Base-by-base conservation (phyloP, 768 basidiomycete species). In the Suillus brevipes region DNA sequence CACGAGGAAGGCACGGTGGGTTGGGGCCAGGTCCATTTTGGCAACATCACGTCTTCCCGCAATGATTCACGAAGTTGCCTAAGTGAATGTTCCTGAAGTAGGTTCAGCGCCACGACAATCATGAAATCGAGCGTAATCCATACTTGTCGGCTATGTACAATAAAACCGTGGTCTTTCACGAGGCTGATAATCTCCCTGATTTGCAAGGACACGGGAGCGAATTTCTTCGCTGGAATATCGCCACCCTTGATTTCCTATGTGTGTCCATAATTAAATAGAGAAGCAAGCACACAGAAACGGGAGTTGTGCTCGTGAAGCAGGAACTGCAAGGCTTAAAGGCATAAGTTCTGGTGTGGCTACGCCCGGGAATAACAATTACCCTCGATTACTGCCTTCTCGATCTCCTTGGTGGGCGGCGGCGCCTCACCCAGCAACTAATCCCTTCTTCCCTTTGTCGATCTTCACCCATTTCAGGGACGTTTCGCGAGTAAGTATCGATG, bases 81-180 rank as follows among this genome's bases (percentile, higher is more conserved):
- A 3, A 91, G 72, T 99, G 96, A 74, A 98, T 98, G 77, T 99
- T 98, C 69, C 95, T 88, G 65, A 36, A 16, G 28, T 36, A 28
- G 31, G 53, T 10, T 56, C 50, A 14, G 50, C 63, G 42, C 69
- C 31, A 20, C 13, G 42, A 65, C 4, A 59, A 9, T 10, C 28
- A 53, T 5, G 37, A 59, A 57, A 42, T 49, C 6, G 50, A 43
- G 50, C 37, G n/a, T 9, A 1, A 60, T 18, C 20, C 88, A 60
- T 69, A 94, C 95, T 92, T 93, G 78, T 99, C 97, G 36, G 96
- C 95, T 66, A 93, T 92, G 12, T 34, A 34, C 53, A n/a, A 99
- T 95, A 1, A 98, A 86, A 64, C 91, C 83, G 57, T 91, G 79
- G 0, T 73, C 81, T 61, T 84, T 74, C 31, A 97, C 79, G 1